Evolutionary conservation across 164 flowering plant genomes (phyloP).

Genomic region (Vitis rotundifolia): DNA sequence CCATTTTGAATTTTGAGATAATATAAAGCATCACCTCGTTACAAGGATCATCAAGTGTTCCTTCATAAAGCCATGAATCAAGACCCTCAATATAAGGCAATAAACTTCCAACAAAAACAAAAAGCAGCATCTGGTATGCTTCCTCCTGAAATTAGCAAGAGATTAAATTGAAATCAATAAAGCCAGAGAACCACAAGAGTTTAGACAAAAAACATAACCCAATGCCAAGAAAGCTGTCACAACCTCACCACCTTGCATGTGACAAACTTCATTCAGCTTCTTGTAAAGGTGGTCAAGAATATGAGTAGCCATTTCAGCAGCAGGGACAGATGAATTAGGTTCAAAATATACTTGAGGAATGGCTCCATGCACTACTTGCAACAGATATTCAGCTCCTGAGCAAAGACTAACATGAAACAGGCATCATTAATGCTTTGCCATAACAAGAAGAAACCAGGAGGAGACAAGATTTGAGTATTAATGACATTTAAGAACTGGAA

Average conservation of each 20-base stretch:
- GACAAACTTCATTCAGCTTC: conserved; percentile 83
- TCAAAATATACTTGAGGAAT: conserved; percentile 61
- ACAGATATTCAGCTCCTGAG: conserved; percentile 79
- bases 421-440: conserved; percentile 15
- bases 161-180: conserved; percentile 6
- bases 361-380: conserved; percentile 73
- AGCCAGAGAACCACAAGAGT: conserved; percentile 4
- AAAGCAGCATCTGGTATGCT: conserved; percentile 71
- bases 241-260: conserved; percentile 97
- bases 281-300: conserved; percentile 74
- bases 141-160: conserved; percentile 69
- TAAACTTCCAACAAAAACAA: conserved; percentile 67
- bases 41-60: conserved; percentile 91
- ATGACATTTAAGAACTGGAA: not conserved
- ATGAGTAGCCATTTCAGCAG: conserved; percentile 76
- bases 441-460: not conserved
- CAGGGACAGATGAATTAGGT: conserved; percentile 38
- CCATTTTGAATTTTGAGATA: not conserved
- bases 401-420: conserved; percentile 57
- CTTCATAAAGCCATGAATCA: conserved; percentile 97
- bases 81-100: conserved; percentile 83
- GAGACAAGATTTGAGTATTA: not conserved
- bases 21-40: conserved; percentile 62
- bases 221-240: conserved; percentile 11
- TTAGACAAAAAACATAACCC: not conserved